These are phyloP conservation scores for Acanthamoeba castellanii DNA, from an alignment of 208 protist genomes.

Conservation along the genomic window DNA sequence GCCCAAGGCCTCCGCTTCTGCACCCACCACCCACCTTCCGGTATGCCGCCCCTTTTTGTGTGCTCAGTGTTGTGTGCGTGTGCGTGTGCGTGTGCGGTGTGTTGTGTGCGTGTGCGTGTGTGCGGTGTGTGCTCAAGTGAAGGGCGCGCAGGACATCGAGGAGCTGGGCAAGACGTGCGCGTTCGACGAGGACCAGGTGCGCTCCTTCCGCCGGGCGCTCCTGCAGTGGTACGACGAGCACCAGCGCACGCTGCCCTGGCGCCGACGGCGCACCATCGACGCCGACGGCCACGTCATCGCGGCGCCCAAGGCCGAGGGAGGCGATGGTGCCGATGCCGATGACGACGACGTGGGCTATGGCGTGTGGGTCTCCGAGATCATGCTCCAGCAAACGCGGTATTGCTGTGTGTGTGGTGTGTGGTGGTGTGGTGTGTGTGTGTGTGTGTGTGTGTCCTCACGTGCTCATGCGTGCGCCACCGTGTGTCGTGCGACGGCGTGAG, in stretches of 20 bases:
- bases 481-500: neutral
- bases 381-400: slow-evolving; percentile 89
- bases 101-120: too few relatives aligned
- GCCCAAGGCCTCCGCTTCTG: too few relatives aligned
- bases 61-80: too few relatives aligned
- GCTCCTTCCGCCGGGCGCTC: neutral
- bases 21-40: too few relatives aligned
- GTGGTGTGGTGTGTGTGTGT: too few relatives aligned
- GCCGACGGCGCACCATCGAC: neutral
- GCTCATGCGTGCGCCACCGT: too few relatives aligned
- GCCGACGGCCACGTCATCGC: neutral
- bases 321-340: neutral
- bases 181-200: neutral
- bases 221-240: slow-evolving; percentile 48
- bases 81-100: too few relatives aligned
- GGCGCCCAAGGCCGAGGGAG: too few relatives aligned
- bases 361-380: slow-evolving; percentile 88
- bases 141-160: neutral
- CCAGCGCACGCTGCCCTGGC: slow-evolving; percentile 48
- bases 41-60: too few relatives aligned
- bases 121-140: too few relatives aligned
- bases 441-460: too few relatives aligned
- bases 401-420: too few relatives aligned
- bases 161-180: neutral
- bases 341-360: slow-evolving; percentile 74